Evolutionary conservation across 352 stramenopile species (phyloP), one percentile per base, ranked within the genome.

Genomic region (Globisporangium yorkense): DNA sequence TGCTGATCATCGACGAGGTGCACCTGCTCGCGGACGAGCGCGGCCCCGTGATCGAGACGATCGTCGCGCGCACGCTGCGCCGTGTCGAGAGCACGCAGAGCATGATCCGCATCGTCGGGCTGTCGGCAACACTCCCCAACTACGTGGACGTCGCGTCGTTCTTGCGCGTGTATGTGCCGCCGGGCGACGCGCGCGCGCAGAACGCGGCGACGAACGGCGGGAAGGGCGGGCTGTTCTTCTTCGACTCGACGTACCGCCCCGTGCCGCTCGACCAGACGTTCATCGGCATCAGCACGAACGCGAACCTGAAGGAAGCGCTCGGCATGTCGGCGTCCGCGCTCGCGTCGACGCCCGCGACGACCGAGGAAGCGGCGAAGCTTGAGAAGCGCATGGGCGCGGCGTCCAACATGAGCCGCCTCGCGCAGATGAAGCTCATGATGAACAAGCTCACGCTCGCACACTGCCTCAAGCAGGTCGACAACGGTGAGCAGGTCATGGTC

Each of bases 1-100:
- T 99, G 29, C 71, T 99, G 15, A 99, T 99, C 65, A 98, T 99
- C 63, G 98, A 99, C 70, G 98, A 99, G 80, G 96, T 99, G 10
- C 97, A 99, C 65, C 76, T 99, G 49, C 75, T 99, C 1, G 97
- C 97, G 2, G 97, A 99, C 58, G 97, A 99, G 59, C 90, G 97
- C 57, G 97, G 97, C 9, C 96, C 97, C 6, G 97, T 99, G 1
- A 99, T 99, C 57, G 98, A 99, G 66, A 98, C 92, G 13, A 97
- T 99, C 53, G 96, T 99, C n/a, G 96, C 97, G 5, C 80, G 98
- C 44, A 97, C 97, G 21, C 83, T 99, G 63, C 92, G 97, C n/a
- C 87, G 96, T 39, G 97, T 99, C 5, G 97, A 99, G 77, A 96
- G 87, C 54, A 96, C 93, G 21, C 98, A 99, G 74, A 93, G 76